A percentile compares a stretch with the other conserved stretches of the same genome.
Evolutionary conservation across 2,329 filamentous ascomycete species (phyloP).

Genomic region (Beauveria sp.): DNA sequence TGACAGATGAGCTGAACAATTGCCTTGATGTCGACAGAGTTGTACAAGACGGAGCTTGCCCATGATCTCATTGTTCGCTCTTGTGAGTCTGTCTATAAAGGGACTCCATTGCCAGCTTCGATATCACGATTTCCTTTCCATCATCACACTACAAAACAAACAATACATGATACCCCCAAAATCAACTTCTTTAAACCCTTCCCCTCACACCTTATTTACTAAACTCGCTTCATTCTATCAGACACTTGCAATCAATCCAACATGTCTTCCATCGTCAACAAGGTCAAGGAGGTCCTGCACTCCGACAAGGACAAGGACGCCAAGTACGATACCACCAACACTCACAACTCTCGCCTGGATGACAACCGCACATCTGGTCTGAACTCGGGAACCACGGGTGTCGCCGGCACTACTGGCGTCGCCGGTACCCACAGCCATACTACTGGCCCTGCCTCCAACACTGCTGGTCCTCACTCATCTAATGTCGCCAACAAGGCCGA

Average conservation of each 20-base stretch:
- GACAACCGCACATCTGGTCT: constrained; percentile 32
- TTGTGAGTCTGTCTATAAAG: constrained; percentile 6
- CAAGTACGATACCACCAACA: background rate
- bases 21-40: background rate
- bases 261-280: constrained; percentile 52
- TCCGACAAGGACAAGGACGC: constrained; percentile 32
- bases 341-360: constrained; percentile 19
- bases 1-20: background rate
- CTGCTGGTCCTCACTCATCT: constrained; percentile 33
- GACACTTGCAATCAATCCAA: constrained; percentile 21
- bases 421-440: constrained; percentile 12
- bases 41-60: background rate
- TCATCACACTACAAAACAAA: constrained; percentile 12
- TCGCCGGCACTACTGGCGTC: constrained; percentile 12
- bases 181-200: constrained; percentile 1
- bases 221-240: no score
- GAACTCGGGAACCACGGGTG: constrained; percentile 16
- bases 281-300: constrained; percentile 49
- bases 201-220: background rate
- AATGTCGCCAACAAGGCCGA: constrained; percentile 40
- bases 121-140: constrained; percentile 12
- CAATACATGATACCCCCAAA: constrained; percentile 5
- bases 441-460: constrained; percentile 13
- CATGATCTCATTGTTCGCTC: background rate
- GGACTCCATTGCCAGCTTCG: background rate